These are phyloP conservation scores for Eutrema yunnanense DNA, from an alignment of 345 rosid species.

Conservation along the genomic window DNA sequence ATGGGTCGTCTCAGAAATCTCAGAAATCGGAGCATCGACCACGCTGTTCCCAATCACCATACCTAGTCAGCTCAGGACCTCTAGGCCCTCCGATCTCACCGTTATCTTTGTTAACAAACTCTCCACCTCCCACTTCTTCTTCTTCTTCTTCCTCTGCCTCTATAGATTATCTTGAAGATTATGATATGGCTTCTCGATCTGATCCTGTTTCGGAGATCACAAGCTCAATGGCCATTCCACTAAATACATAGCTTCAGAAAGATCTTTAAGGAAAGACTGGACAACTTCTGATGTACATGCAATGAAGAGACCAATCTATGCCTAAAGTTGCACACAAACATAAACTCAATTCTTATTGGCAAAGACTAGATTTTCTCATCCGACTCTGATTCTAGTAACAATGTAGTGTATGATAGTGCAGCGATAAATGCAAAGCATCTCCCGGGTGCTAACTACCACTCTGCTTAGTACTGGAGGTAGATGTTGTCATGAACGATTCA, in stretches of 20 bases:
- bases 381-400: neutral
- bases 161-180: slow-evolving; percentile 18
- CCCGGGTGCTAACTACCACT: slow-evolving; percentile 11
- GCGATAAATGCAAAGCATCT: no score
- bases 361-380: neutral
- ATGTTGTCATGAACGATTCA: slow-evolving; percentile 81
- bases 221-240: neutral
- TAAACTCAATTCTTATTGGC: neutral
- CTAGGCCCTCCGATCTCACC: slow-evolving; percentile 86
- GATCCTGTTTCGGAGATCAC: slow-evolving; percentile 6
- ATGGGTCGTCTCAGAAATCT: slow-evolving; percentile 39
- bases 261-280: no score
- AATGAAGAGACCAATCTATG: neutral
- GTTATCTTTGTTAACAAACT: slow-evolving; percentile 49
- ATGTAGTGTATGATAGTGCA: neutral
- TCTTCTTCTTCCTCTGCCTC: slow-evolving; percentile 26
- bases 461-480: slow-evolving; percentile 33
- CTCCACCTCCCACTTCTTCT: slow-evolving; percentile 33
- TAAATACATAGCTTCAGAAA: no score
- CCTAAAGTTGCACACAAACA: no score
- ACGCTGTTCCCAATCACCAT: slow-evolving; percentile 89
- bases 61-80: slow-evolving; percentile 92
- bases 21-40: slow-evolving; percentile 93
- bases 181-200: slow-evolving; percentile 19
- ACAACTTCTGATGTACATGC: no score